Conservation (phyloP, 108 stramenopile species). For the Nannochloropsis gaditana region DNA sequence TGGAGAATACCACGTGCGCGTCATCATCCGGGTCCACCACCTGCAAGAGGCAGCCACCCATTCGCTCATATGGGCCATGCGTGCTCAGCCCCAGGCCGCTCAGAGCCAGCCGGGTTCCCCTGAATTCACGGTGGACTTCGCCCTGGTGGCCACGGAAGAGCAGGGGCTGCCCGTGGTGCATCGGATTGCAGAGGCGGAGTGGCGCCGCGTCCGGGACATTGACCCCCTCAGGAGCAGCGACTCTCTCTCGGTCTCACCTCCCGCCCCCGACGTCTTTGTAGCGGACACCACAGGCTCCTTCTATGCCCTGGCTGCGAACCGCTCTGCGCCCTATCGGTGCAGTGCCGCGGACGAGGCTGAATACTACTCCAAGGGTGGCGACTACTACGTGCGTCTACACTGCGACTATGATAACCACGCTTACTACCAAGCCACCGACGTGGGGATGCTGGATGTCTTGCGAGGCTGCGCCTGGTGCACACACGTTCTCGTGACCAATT, state of each 20-base stretch:
- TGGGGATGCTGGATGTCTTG: background rate
- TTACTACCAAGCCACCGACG: background rate
- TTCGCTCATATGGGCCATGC: background rate
- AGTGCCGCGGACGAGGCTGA: background rate
- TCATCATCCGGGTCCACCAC: background rate
- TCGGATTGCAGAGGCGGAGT: background rate
- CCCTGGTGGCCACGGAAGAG: background rate
- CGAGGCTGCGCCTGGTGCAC: background rate
- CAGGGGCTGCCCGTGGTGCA: background rate
- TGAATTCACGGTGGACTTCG: background rate
- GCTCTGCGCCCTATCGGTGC: conserved; percentile 3
- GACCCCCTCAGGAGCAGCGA: background rate
- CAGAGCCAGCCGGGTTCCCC: background rate
- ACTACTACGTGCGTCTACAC: background rate
- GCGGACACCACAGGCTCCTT: background rate
- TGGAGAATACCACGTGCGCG: background rate
- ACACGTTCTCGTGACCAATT: background rate
- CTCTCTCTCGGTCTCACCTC: background rate
- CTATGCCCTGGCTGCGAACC: conserved; percentile 11
- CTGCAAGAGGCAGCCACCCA: background rate
- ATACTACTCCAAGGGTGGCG: background rate
- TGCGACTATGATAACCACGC: conserved; percentile 16
- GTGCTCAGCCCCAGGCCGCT: conserved; percentile 16
- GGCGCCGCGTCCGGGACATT: background rate
- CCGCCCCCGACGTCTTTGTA: background rate